A percentile compares a stretch with the other conserved stretches of the same genome.
These are phyloP conservation scores for Mortierella alpina DNA, from an alignment of 192 early-diverging fungal genomes.

Conservation along the genomic window DNA sequence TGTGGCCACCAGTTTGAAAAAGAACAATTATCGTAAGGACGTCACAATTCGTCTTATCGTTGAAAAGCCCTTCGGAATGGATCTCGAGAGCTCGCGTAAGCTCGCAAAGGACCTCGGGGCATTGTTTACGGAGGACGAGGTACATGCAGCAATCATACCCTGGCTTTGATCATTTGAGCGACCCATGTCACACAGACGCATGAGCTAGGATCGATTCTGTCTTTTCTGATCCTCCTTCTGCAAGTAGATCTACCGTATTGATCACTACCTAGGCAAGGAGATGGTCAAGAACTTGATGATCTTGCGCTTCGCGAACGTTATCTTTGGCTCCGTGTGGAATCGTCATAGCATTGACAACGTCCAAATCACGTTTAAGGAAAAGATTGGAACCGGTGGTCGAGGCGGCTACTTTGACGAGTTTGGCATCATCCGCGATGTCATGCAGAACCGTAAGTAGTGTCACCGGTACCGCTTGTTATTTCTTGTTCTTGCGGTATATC, in stretches of 20 bases:
- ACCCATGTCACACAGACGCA: no score
- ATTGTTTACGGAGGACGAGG: slow-evolving; percentile 90
- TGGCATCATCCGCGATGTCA: slow-evolving; percentile 98
- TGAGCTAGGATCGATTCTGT: background rate
- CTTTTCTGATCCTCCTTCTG: background rate
- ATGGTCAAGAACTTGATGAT: slow-evolving; percentile 99
- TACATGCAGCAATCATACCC: slow-evolving; percentile 23
- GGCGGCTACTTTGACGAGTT: slow-evolving; percentile 99
- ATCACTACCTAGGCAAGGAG: slow-evolving; percentile 99
- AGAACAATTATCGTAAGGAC: slow-evolving; percentile 71
- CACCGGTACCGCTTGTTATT: background rate
- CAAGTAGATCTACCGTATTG: slow-evolving; percentile 95
- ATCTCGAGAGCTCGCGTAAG: slow-evolving; percentile 83
- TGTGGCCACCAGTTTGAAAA: slow-evolving; percentile 79
- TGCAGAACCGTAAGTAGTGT: slow-evolving; percentile 79
- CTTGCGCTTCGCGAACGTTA: slow-evolving; percentile 93
- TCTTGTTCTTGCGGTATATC: slow-evolving; percentile 3
- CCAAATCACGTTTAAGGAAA: slow-evolving; percentile 99
- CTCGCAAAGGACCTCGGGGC: slow-evolving; percentile 78
- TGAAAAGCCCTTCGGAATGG: slow-evolving; percentile 98
- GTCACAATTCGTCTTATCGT: slow-evolving; percentile 90
- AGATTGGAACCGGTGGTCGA: slow-evolving; percentile 95
- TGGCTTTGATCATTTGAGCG: slow-evolving; percentile 4
- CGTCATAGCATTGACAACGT: slow-evolving; percentile 88
- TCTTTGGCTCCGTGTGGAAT: slow-evolving; percentile 95